Conservation (phyloP, 495 filamentous ascomycete genomes). For the Xeromyces bisporus region DNA sequence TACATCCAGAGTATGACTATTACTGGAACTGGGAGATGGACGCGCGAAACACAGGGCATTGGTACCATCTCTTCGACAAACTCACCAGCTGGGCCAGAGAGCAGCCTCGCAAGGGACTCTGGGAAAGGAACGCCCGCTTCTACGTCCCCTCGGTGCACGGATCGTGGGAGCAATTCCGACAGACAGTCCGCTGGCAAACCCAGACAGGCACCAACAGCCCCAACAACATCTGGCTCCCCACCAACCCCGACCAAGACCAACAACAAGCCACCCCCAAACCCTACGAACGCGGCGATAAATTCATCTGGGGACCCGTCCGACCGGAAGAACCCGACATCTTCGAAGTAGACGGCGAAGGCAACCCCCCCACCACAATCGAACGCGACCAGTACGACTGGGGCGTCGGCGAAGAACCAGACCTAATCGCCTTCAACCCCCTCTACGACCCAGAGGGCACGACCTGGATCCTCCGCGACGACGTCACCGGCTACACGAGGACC, state of each 20-base stretch:
- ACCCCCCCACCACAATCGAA: slow-evolving; percentile 53
- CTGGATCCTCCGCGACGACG: slow-evolving; percentile 75
- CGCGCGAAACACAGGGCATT: slow-evolving; percentile 88
- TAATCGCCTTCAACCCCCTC: slow-evolving; percentile 85
- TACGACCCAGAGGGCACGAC: slow-evolving; percentile 81
- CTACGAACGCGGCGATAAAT: slow-evolving; percentile 49
- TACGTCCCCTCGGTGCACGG: slow-evolving; percentile 83
- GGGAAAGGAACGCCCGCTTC: slow-evolving; percentile 86
- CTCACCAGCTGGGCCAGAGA: slow-evolving; percentile 55
- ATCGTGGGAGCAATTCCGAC: slow-evolving; percentile 79
- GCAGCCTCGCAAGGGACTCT: slow-evolving; percentile 80
- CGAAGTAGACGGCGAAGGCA: slow-evolving; percentile 49
- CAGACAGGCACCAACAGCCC: slow-evolving; percentile 61
- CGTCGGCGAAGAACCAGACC: slow-evolving; percentile 79
- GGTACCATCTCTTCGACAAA: slow-evolving; percentile 72
- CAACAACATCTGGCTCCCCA: slow-evolving; percentile 51
- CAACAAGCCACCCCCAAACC: slow-evolving; percentile 23
- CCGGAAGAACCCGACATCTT: slow-evolving; percentile 50
- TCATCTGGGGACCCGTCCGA: slow-evolving; percentile 72
- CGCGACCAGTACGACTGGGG: slow-evolving; percentile 78
- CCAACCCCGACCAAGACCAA: slow-evolving; percentile 16
- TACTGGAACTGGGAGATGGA: slow-evolving; percentile 99
- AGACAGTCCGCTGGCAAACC: slow-evolving; percentile 81
- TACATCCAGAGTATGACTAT: slow-evolving; percentile 85
- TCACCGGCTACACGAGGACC: slow-evolving; percentile 77